Base-by-base conservation (phyloP, 441 rosid species). In the Erodium moschatum region DNA sequence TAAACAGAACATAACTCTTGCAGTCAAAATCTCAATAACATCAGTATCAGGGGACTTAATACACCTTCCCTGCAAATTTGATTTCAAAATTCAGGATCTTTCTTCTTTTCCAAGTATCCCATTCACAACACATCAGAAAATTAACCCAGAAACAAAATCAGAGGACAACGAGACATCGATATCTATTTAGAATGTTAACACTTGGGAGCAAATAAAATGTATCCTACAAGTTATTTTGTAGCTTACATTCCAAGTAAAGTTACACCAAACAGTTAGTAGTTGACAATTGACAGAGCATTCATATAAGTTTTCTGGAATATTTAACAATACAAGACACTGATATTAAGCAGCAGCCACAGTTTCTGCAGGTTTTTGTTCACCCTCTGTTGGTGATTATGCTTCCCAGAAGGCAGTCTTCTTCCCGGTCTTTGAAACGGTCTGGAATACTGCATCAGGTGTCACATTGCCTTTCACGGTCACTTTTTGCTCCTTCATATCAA, bases 401-500 rank as follows among this genome's bases (percentile, higher is more conserved):
- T 80, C 91, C 96, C 98, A 92, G 75, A 90, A 92, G 60, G 84
- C 31, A 4, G 96, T 92, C 78, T 81, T 85, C 89, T 92, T 92
- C 52, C 90, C 91, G 0, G 96, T 87, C 84, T 92, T 92, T 6
- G 98, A 81, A 35, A 92, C 96, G 0, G 86, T 83, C 85, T 89
- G 86, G 12, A 87, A 74, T 74, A 90, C 97, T 9, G 92, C 91
- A 60, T 90, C 91, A 0, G 92, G 94, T 79, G 82, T 81, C 70
- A 90, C 91, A 13, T 85, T 87, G 70, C 98, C 97, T 80, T 81
- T 89, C 69, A 92, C 98, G 0, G 89, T 92, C 68, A 92, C 97
- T 69, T 87, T 90, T 73, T 89, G 96, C 77, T 90, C 90, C 81
- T 90, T 74, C 76, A 90, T 66, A 76, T 89, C 85, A 70, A 89